A percentile compares a stretch with the other conserved stretches of the same genome.
Conservation (phyloP, 2,329 filamentous ascomycete species). For the Sarocladium oryzae region DNA sequence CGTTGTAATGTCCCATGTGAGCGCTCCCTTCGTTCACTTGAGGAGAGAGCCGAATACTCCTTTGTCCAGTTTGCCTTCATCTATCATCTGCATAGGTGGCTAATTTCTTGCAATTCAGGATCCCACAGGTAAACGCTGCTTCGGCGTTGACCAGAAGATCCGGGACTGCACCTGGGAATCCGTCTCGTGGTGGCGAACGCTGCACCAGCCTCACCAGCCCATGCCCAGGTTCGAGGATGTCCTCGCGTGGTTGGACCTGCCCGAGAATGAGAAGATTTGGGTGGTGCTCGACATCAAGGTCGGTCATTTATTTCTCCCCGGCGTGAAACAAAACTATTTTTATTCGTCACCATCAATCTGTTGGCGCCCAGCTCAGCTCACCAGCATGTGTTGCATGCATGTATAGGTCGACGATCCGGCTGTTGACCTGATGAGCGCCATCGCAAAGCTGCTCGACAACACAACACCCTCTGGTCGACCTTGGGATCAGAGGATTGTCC, state of each 20-base stretch:
- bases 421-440: slow-evolving; percentile 61
- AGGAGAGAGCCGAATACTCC: background rate
- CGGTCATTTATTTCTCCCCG: too few relatives aligned
- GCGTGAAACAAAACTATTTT: too few relatives aligned
- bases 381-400: too few relatives aligned
- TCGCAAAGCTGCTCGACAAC: slow-evolving; percentile 56
- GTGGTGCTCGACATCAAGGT: slow-evolving; percentile 85
- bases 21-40: too few relatives aligned
- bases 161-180: slow-evolving; percentile 72
- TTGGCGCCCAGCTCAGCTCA: too few relatives aligned
- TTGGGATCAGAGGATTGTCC: slow-evolving; percentile 68
- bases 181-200: slow-evolving; percentile 60
- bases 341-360: too few relatives aligned
- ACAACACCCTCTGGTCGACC: slow-evolving; percentile 36
- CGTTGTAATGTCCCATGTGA: slow-evolving; percentile 76
- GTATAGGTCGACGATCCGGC: slow-evolving; percentile 61
- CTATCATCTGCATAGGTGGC: background rate
- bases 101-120: slow-evolving; percentile 48
- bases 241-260: slow-evolving; percentile 61
- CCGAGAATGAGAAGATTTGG: slow-evolving; percentile 65
- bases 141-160: slow-evolving; percentile 65
- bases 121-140: slow-evolving; percentile 70
- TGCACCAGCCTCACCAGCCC: slow-evolving; percentile 58
- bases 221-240: slow-evolving; percentile 73
- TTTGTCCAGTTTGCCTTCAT: background rate